Base-by-base conservation (phyloP, 140 eudicot genomes). In the Bidens hawaiensis region DNA sequence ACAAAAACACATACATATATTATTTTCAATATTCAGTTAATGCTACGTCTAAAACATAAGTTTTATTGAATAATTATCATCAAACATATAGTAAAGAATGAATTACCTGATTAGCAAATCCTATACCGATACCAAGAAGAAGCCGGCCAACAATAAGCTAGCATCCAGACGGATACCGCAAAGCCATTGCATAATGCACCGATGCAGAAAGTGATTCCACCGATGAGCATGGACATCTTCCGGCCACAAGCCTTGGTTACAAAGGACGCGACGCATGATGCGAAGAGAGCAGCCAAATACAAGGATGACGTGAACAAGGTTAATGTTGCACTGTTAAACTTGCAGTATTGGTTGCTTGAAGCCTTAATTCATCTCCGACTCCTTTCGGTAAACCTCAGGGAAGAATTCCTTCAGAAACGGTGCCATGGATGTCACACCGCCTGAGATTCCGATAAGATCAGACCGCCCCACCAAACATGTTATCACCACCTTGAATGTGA, bases 381-480 rank as follows among this genome's bases (percentile, higher is more conserved):
- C 40, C 47, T 62, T 60, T 23, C 12, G 25, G 56, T 78, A 78
- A 10, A 78, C 83, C 0, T 22, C 24, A 0, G 84, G 87, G 19
- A 78, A n/a, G n/a, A n/a, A n/a, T n/a, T n/a, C n/a, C n/a, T n/a
- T n/a, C n/a, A n/a, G n/a, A n/a, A n/a, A n/a, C n/a, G n/a, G n/a
- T n/a, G n/a, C n/a, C n/a, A n/a, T n/a, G n/a, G n/a, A n/a, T n/a
- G n/a, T n/a, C n/a, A 81, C 83, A 0, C 83, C 87, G 15, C 87
- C 87, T 3, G 85, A 80, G 33, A 80, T 71, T 1, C 85, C 81
- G 9, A 80, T 71, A 81, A 81, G 17, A 81, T 81, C 14, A 76
- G 34, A n/a, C 86, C 86, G 0, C 86, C 86, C 86, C 34, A 81
- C 56, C 33, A 67, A 1, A 24, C 83, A 69, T 16, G 82, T 38